Evolutionary conservation across 2,329 filamentous ascomycete species (phyloP), one percentile per base, ranked within the genome.

Genomic region (Dactylella cylindrospora): DNA sequence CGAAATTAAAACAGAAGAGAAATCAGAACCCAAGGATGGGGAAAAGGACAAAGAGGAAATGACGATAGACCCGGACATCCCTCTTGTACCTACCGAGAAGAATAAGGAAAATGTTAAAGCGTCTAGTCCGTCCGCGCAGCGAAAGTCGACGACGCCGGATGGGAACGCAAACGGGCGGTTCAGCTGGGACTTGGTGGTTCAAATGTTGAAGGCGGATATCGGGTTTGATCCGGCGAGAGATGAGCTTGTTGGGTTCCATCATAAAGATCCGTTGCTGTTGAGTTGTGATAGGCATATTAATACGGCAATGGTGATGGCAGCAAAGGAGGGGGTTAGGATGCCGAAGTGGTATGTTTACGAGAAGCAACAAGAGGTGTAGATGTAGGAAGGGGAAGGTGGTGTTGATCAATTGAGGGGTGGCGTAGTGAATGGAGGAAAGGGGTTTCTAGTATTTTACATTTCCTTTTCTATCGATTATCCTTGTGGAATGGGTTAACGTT

Each of bases 321-420:
- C 57, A 7, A 62, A 62, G 43, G 57, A 62, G 13, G 57, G 57
- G 13, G 57, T 62, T n/a, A 53, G 57, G 25, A 62, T 62, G 57
- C 57, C 49, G n/a, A 62, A 62, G 43, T 62, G 57, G 57, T 62
- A 62, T 31, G 57, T 62, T 15, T 62, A 54, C 19, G 49, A 53
- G 38, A 62, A 62, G 49, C 49, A 54, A 32, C 46, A 60, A 40
- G 19, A 23, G 47, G 8, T 10, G 33, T 29, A 13, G 23, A 5
- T 3, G 5, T 19, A 9, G 33, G 15, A n/a, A n/a, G n/a, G n/a
- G n/a, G n/a, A n/a, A n/a, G n/a, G n/a, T n/a, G n/a, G n/a, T n/a
- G n/a, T n/a, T n/a, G n/a, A n/a, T n/a, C n/a, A n/a, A n/a, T n/a
- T n/a, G n/a, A n/a, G n/a, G n/a, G n/a, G n/a, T n/a, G n/a, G n/a